Evolutionary conservation across 805 yeast species (phyloP).

Genomic region (Nakazawaea sp.): DNA sequence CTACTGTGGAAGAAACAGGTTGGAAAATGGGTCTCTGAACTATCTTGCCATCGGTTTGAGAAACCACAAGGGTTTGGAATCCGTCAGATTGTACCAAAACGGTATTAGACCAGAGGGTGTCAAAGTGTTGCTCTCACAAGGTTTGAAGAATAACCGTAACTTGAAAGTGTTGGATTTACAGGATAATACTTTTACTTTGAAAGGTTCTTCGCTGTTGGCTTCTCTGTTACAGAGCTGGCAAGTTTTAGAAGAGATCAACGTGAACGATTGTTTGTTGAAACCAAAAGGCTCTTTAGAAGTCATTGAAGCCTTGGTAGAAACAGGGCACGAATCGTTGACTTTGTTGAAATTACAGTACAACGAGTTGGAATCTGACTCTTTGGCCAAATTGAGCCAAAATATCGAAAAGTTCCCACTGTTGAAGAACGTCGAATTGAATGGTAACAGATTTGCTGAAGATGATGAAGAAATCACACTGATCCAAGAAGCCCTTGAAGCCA

Average conservation of each 20-base stretch:
- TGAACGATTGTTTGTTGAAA: constrained; percentile 85
- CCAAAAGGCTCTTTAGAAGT: constrained; percentile 63
- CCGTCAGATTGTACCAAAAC: constrained; percentile 82
- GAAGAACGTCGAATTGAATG: constrained; percentile 75
- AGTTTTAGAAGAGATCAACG: constrained; percentile 64
- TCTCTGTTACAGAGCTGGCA: constrained; percentile 57
- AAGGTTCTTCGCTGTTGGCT: constrained; percentile 63
- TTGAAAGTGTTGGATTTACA: constrained; percentile 78
- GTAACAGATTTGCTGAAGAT: constrained; percentile 90
- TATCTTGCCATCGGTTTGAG: constrained; percentile 81
- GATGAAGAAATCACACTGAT: constrained; percentile 60
- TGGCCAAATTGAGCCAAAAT: constrained; percentile 51
- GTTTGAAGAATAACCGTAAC: constrained; percentile 54
- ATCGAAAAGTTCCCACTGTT: constrained; percentile 56
- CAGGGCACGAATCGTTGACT: constrained; percentile 49
- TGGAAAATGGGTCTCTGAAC: constrained; percentile 90
- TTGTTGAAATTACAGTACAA: constrained; percentile 82
- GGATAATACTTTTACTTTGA: constrained; percentile 85
- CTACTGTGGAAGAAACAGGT: constrained; percentile 94
- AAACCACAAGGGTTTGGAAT: constrained; percentile 67
- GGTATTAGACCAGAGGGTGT: constrained; percentile 97
- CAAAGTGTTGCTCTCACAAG: constrained; percentile 62
- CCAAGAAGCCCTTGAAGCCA: constrained; percentile 53
- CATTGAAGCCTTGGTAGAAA: constrained; percentile 39
- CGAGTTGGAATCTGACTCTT: constrained; percentile 66